Evolutionary conservation across 2,329 filamentous ascomycete species (phyloP).

Genomic region (Diaporthe amygdali): DNA sequence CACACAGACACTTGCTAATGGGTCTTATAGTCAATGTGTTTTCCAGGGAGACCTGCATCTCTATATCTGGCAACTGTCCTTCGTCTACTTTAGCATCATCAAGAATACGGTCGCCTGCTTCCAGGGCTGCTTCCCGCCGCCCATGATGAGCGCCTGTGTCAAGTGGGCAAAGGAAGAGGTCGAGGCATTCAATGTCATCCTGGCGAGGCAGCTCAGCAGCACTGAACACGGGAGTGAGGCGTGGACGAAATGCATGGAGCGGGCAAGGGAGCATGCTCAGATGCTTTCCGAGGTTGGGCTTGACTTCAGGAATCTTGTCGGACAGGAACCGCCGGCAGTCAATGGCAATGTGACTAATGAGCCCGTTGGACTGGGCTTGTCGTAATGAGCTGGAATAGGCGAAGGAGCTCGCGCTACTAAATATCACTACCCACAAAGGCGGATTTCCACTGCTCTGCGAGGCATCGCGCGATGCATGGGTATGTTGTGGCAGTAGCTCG

Average conservation of each 20-base stretch:
- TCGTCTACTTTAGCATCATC: constrained; percentile 94
- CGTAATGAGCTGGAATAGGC: constrained; percentile 24
- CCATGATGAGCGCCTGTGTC: constrained; percentile 92
- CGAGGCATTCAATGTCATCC: constrained; percentile 84
- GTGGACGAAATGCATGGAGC: constrained; percentile 83
- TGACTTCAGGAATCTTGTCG: constrained; percentile 86
- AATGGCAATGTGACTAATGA: constrained; percentile 32
- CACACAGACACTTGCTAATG: constrained; percentile 33
- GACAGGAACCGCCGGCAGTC: constrained; percentile 50
- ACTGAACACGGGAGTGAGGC: constrained; percentile 77
- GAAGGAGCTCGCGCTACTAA: background rate
- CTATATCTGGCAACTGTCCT: constrained; percentile 95
- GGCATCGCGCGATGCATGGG: background rate
- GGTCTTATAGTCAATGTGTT: constrained; percentile 76
- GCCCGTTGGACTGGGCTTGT: constrained; percentile 50
- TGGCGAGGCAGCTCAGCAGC: constrained; percentile 85
- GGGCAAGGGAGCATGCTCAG: constrained; percentile 79
- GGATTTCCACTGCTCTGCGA: background rate
- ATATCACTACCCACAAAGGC: background rate
- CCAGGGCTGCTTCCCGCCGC: constrained; percentile 82
- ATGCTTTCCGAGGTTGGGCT: constrained; percentile 85
- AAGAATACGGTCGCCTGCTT: constrained; percentile 92
- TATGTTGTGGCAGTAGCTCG: background rate
- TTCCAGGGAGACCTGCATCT: constrained; percentile 93
- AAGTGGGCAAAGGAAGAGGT: constrained; percentile 98